phyloP scores from a whole-genome alignment of 139 green algal species.

The Picochlorum costavermella region DNA sequence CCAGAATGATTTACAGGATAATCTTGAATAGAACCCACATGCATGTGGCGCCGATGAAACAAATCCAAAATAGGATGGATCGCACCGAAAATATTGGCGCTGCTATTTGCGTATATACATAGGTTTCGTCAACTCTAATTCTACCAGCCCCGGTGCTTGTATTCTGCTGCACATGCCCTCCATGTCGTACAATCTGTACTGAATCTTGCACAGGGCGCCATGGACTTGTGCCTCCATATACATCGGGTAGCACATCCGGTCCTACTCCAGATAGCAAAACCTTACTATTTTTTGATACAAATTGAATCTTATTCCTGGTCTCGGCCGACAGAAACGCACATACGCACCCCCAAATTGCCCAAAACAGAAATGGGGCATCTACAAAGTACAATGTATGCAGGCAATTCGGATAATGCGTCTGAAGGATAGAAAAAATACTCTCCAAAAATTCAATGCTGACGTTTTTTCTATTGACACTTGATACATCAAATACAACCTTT shows the following conservation, averaged over 20 bases:
- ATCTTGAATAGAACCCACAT: too few relatives aligned
- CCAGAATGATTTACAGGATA: too few relatives aligned
- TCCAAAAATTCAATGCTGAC: slow-evolving; percentile 39
- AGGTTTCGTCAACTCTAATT: too few relatives aligned
- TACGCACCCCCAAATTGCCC: slow-evolving; percentile 50
- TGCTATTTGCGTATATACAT: too few relatives aligned
- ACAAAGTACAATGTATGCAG: slow-evolving; percentile 45
- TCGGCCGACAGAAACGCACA: slow-evolving; percentile 44
- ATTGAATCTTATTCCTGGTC: slow-evolving; percentile 53
- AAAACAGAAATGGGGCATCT: slow-evolving; percentile 58
- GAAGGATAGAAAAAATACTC: slow-evolving; percentile 52
- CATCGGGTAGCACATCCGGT: slow-evolving; percentile 36
- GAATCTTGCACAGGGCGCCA: slow-evolving; percentile 20
- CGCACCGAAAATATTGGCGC: too few relatives aligned
- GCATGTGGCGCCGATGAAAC: too few relatives aligned
- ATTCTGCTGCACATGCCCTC: too few relatives aligned
- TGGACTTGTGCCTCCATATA: slow-evolving; percentile 37
- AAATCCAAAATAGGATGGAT: too few relatives aligned
- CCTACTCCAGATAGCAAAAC: slow-evolving; percentile 17
- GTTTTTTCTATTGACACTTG: slow-evolving; percentile 31
- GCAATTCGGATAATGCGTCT: slow-evolving; percentile 49
- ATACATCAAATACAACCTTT: slow-evolving; percentile 39
- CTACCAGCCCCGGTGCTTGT: too few relatives aligned
- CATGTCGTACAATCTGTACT: too few relatives aligned
- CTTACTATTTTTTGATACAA: slow-evolving; percentile 23